Base-by-base conservation (phyloP, 1,284 basidiomycete species). In the Leccinum pachyderme region DNA sequence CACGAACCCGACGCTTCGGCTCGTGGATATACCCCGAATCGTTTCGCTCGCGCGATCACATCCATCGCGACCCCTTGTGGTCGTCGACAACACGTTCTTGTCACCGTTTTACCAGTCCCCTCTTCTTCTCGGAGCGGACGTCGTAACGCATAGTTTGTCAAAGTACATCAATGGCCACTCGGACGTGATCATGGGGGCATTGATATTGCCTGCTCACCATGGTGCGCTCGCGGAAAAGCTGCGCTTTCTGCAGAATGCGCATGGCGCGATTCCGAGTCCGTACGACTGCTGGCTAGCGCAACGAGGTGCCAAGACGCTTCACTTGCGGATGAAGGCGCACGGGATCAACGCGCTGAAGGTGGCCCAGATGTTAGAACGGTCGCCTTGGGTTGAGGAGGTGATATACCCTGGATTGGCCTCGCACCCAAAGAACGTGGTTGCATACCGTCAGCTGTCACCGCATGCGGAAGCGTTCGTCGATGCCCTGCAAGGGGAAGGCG, bases 81-180 rank as follows among this genome's bases (percentile, higher is more conserved):
- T 95, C 48, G 89, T 97, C 51, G 93, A 95, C 77, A 94, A 91
- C 75, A 96, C 92, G 32, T 96, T 94, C 81, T 78, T 95, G 49
- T 95, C 92, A 0, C 93, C 95, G 0, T 98, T 87, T 78, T 97
- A 91, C 77, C 83, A 88, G 54, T 94, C 92, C 2, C 95, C 95
- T 0, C 82, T 98, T 29, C 80, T 87, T 45, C 84, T 89, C 39
- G 90, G 93, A 33, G 93, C 93, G 18, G 91, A 94, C 68, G 77
- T 94, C 60, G 91, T 93, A 63, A 58, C 90, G 39, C 88, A 95
- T 79, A 82, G 81, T 45, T 75, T 93, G 47, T 92, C 93, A 0
- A 98, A 98, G 73, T 98, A 97, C 75, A 78, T 97, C 68, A 94
- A 94, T 68, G 95, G 95, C 0, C 94, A 97, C 75, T 90, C 89